Evolutionary conservation across 495 filamentous ascomycete genomes (phyloP).

Genomic region (Penicillium maclennaniae): DNA sequence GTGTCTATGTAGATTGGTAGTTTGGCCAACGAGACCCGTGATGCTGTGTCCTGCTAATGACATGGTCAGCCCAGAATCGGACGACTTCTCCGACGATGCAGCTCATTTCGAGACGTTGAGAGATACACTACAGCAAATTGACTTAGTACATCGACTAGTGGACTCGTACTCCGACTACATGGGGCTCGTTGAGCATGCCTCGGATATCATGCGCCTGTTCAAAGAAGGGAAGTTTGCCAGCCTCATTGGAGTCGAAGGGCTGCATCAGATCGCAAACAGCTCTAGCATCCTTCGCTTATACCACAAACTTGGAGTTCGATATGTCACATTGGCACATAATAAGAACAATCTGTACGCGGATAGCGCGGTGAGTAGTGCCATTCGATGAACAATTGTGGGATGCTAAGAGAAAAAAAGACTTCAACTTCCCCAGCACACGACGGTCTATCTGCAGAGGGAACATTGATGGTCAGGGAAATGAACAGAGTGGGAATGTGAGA

Average conservation of each 20-base stretch:
- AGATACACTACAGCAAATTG: conserved; percentile 35
- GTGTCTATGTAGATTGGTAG: conserved; percentile 19
- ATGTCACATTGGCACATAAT: conserved; percentile 36
- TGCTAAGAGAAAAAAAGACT: not conserved
- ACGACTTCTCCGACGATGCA: conserved; percentile 14
- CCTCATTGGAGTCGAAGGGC: conserved; percentile 25
- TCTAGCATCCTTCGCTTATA: conserved; percentile 30
- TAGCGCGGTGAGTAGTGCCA: not conserved
- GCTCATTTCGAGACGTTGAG: no score
- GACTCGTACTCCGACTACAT: conserved; percentile 11
- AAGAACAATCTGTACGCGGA: conserved; percentile 32
- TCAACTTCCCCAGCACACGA: not conserved
- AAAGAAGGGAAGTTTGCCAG: conserved; percentile 18
- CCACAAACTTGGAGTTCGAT: conserved; percentile 33
- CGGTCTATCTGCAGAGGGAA: not conserved
- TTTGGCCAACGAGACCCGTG: not conserved
- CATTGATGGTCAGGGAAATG: conserved; percentile 52
- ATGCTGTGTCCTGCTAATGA: not conserved
- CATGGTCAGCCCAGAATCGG: not conserved
- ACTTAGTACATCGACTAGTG: conserved; percentile 28
- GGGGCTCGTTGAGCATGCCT: not conserved
- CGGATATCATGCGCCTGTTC: conserved; percentile 10
- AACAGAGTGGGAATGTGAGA: conserved; percentile 65
- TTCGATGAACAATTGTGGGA: no score
- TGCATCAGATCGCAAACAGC: conserved; percentile 28